Percentiles rank a stretch among this genome's conserved stretches.
Evolutionary conservation across 352 stramenopile genomes (phyloP).

Genomic region (Globisporangium solare): DNA sequence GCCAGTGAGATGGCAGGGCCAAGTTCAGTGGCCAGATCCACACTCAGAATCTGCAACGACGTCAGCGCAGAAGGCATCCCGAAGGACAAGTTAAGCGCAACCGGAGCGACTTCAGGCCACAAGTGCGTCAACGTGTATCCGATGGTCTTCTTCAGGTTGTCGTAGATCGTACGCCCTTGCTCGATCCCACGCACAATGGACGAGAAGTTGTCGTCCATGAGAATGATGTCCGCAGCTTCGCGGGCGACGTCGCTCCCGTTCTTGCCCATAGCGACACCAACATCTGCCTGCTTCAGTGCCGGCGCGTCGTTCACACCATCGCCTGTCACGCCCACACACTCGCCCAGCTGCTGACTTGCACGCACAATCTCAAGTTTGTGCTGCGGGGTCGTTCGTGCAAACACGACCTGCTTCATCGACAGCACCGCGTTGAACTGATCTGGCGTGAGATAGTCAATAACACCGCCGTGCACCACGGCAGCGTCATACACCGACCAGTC

Average conservation of each 20-base stretch:
- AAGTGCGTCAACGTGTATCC: conserved; percentile 88
- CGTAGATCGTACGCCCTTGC: conserved; percentile 20
- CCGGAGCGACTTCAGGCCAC: conserved; percentile 69
- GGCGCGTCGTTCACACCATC: conserved; percentile 65
- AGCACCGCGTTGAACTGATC: conserved; percentile 32
- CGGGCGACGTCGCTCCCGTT: conserved; percentile 93
- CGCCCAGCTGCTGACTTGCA: conserved; percentile 31
- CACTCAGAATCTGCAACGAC: conserved; percentile 86
- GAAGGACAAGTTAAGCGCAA: conserved; percentile 76
- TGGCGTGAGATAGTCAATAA: conserved; percentile 25
- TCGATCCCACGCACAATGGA: conserved; percentile 87
- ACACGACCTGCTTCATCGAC: conserved; percentile 80
- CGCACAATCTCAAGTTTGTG: conserved; percentile 19
- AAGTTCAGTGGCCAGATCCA: conserved; percentile 89
- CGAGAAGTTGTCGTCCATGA: conserved; percentile 95
- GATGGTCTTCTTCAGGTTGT: conserved; percentile 88
- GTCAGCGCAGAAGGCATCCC: conserved; percentile 75
- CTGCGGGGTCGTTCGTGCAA: conserved; percentile 90
- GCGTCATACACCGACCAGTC: conserved; percentile 34
- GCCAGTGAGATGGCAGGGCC: conserved; percentile 86
- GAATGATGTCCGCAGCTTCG: conserved; percentile 92
- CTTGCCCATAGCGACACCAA: conserved; percentile 96
- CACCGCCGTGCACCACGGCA: conserved; percentile 54
- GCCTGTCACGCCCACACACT: conserved; percentile 77
- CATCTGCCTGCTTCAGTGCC: conserved; percentile 81